phyloP scores from a whole-genome alignment of 768 basidiomycete genomes.

The Lenzites betulinus region DNA sequence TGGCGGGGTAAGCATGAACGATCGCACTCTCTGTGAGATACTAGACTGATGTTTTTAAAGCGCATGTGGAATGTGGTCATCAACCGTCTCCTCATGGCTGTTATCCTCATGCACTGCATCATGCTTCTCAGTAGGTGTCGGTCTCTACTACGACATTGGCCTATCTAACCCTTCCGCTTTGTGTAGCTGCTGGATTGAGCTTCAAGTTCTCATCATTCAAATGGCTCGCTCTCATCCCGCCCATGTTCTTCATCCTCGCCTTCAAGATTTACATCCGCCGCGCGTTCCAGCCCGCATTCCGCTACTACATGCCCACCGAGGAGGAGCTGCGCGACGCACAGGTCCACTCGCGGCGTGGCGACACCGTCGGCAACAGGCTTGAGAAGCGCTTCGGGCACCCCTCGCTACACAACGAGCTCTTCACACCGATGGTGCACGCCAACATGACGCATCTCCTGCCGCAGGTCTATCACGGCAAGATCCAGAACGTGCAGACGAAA shows the following conservation, averaged over 20 bases:
- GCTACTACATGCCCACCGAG: slow-evolving; percentile 82
- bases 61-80: slow-evolving; percentile 93
- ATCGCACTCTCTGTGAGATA: background rate
- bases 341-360: slow-evolving; percentile 76
- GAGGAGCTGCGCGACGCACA: slow-evolving; percentile 73
- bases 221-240: slow-evolving; percentile 86
- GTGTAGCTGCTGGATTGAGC: slow-evolving; percentile 81
- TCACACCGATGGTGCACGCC: slow-evolving; percentile 86
- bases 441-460: slow-evolving; percentile 79
- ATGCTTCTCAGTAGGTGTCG: slow-evolving; percentile 79
- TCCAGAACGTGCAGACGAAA: slow-evolving; percentile 62
- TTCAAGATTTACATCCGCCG: slow-evolving; percentile 88
- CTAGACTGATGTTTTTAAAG: slow-evolving; percentile 38
- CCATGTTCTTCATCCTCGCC: slow-evolving; percentile 69
- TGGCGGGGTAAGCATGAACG: slow-evolving; percentile 70
- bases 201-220: slow-evolving; percentile 67
- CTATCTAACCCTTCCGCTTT: slow-evolving; percentile 11
- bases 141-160: background rate
- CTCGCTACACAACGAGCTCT: slow-evolving; percentile 81
- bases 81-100: slow-evolving; percentile 80
- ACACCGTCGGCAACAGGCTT: slow-evolving; percentile 70
- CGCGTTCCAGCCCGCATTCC: slow-evolving; percentile 67
- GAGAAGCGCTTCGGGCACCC: slow-evolving; percentile 96
- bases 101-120: slow-evolving; percentile 84
- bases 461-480: slow-evolving; percentile 77